Evolutionary conservation across 2,329 filamentous ascomycete species (phyloP), one percentile per base, ranked within the genome.

Genomic region (Talaromyces islandicus): DNA sequence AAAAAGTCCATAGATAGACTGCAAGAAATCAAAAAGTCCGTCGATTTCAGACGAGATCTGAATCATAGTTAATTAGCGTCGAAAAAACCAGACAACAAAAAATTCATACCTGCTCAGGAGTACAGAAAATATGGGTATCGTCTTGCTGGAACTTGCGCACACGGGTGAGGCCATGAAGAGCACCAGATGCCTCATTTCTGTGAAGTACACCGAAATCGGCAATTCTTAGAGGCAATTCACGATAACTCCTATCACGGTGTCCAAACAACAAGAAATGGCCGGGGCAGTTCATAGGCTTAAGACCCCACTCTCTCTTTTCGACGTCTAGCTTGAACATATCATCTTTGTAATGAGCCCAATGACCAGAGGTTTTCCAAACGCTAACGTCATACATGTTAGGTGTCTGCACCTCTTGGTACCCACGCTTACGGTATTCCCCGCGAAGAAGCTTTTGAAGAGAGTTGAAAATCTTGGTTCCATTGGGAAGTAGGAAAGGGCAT

Each of bases 221-320:
- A 78, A 96, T 89, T 70, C 94, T 85, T 78, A 95, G 88, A 29
- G 94, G 94, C 61, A 99, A 80, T 68, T 97, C 92, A 69, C 89
- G 83, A 76, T 97, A 96, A 75, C 89, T 94, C 69, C 91, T 85
- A 70, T 91, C 89, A 58, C 89, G 85, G 75, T 93, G 88, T 55
- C 84, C 85, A 75, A 96, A 96, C 70, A 97, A 88, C 65, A 94
- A 79, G 76, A 90, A 95, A 77, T 97, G 93, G 29, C 92, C 92
- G 4, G 94, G 94, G 78, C 94, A 99, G 80, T 97, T 97, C 94
- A 97, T 97, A 29, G 93, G 93, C 80, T 97, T 97, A 56, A 97
- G 79, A 17, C 87, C 92, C 80, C 88, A 92, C 65, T 87, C 82
- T 64, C 89, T 88, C 81, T 96, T 96, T 74, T 97, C 92, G 27